Percentiles rank a stretch among this genome's conserved stretches.
These are phyloP conservation scores for Calonectria henricotiae DNA, from an alignment of 2,329 filamentous ascomycete genomes.

Conservation along the genomic window DNA sequence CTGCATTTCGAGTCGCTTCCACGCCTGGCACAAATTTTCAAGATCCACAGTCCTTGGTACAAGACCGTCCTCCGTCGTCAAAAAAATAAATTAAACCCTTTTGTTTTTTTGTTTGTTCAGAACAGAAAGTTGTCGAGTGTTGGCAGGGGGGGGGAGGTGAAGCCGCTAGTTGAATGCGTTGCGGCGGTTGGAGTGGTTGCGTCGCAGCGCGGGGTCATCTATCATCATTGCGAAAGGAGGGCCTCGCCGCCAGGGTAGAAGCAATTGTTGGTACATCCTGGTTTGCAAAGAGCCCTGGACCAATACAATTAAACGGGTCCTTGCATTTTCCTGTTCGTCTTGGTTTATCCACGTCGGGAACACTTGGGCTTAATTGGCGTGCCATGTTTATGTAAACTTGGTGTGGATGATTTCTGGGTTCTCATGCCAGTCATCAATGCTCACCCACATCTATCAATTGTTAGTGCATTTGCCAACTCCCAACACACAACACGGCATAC, in stretches of 20 bases:
- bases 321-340: slow-evolving; percentile 36
- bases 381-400: slow-evolving; percentile 83
- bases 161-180: slow-evolving; percentile 20
- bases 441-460: slow-evolving; percentile 92
- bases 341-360: slow-evolving; percentile 36
- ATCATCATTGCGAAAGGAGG: slow-evolving; percentile 37
- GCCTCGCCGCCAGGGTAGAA: slow-evolving; percentile 33
- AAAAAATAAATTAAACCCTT: slow-evolving; percentile 26
- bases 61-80: slow-evolving; percentile 30
- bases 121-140: slow-evolving; percentile 24
- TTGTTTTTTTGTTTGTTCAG: slow-evolving; percentile 31
- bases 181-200: slow-evolving; percentile 21
- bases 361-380: slow-evolving; percentile 33
- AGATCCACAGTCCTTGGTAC: slow-evolving; percentile 28
- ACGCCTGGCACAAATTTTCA: slow-evolving; percentile 32
- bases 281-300: slow-evolving; percentile 36
- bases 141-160: slow-evolving; percentile 7
- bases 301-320: slow-evolving; percentile 28
- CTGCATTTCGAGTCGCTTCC: slow-evolving; percentile 32
- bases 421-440: slow-evolving; percentile 99
- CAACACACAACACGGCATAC: slow-evolving; percentile 65
- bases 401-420: slow-evolving; percentile 99
- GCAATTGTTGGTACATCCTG: slow-evolving; percentile 36
- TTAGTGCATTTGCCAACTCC: slow-evolving; percentile 39
- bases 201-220: slow-evolving; percentile 34